Evolutionary conservation across 2,329 filamentous ascomycete genomes (phyloP).

Genomic region (Aspergillus terreus): DNA sequence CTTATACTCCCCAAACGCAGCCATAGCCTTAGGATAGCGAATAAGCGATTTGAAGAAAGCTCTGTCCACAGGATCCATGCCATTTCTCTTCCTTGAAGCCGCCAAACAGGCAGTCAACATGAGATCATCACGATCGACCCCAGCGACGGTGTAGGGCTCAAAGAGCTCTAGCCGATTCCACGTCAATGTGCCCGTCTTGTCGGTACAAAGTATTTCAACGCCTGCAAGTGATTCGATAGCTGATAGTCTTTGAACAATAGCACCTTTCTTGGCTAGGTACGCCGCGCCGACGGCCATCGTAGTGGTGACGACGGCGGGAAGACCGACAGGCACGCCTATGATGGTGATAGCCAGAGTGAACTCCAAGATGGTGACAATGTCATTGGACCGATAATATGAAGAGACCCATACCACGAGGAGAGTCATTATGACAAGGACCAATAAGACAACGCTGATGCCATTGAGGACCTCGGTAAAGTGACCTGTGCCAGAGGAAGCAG

Average conservation of each 20-base stretch:
- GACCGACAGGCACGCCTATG: conserved; percentile 88
- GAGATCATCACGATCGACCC: conserved; percentile 80
- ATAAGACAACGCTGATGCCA: conserved; percentile 75
- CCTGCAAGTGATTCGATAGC: conserved; percentile 89
- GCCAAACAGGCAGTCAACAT: conserved; percentile 90
- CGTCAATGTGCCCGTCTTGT: conserved; percentile 90
- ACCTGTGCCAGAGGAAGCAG: conserved; percentile 68
- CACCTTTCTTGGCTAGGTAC: conserved; percentile 87
- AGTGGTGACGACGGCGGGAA: conserved; percentile 87
- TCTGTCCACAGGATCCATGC: conserved; percentile 92
- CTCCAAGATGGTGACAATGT: conserved; percentile 72
- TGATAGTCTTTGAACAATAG: conserved; percentile 87
- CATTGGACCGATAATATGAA: conserved; percentile 82
- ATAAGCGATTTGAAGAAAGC: conserved; percentile 84
- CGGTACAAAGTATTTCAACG: conserved; percentile 90
- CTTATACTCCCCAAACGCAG: conserved; percentile 76
- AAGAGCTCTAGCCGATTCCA: conserved; percentile 90
- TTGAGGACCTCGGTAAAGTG: conserved; percentile 92
- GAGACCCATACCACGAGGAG: conserved; percentile 80
- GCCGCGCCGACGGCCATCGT: conserved; percentile 93
- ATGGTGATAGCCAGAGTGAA: conserved; percentile 89
- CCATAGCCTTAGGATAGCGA: conserved; percentile 78
- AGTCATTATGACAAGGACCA: conserved; percentile 76
- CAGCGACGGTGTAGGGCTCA: conserved; percentile 77
- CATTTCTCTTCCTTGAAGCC: conserved; percentile 91